Conservation (phyloP, 345 rosid species). For the Aquilaria malaccensis region DNA sequence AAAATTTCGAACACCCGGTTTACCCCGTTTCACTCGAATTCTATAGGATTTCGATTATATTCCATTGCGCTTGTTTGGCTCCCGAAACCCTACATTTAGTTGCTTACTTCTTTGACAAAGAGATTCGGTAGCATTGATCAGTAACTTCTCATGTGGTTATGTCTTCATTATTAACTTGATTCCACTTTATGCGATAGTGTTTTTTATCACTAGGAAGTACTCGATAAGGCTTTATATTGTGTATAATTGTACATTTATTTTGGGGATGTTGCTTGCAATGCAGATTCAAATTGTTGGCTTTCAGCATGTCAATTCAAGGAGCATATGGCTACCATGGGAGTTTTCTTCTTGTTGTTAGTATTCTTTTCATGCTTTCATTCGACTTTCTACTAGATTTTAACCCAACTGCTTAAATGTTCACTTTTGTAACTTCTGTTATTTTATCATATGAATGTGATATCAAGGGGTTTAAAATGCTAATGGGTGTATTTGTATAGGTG, state of each 20-base stretch:
- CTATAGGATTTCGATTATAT: no score
- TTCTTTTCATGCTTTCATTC: not conserved
- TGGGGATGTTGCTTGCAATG: conserved; percentile 99
- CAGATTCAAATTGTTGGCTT: conserved; percentile 97
- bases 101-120: conserved; percentile 94
- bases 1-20: no score
- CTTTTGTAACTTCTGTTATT: not conserved
- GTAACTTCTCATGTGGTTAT: conserved; percentile 97
- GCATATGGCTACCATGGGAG: conserved; percentile 99
- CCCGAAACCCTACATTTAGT: conserved; percentile 77
- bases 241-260: conserved; percentile 78
- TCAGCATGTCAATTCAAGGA: conserved; percentile 99
- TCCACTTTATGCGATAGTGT: conserved; percentile 88
- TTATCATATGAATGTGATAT: not conserved
- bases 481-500: conserved; percentile 43
- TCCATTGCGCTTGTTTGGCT: conserved; percentile 52
- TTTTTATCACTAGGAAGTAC: conserved; percentile 86
- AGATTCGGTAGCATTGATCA: conserved; percentile 87
- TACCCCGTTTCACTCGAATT: no score
- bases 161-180: conserved; percentile 92
- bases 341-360: conserved; percentile 96
- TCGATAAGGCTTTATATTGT: conserved; percentile 92
- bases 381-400: not conserved
- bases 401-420: not conserved
- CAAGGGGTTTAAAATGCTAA: not conserved